These are phyloP conservation scores for Drechslerella dactyloides DNA, from an alignment of 2,329 filamentous ascomycete species.

Conservation along the genomic window DNA sequence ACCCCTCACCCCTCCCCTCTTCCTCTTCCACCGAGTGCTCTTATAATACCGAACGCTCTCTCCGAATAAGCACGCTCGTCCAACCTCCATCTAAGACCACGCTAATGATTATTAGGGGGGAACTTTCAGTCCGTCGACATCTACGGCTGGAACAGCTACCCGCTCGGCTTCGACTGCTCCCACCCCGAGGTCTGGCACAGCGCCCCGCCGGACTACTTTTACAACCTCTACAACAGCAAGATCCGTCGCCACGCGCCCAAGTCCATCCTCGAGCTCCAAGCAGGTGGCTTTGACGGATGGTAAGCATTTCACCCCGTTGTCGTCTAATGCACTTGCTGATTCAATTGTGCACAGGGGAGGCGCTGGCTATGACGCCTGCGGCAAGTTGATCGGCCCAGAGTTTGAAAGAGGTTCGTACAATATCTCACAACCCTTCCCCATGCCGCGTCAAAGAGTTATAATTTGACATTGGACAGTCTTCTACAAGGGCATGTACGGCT, in stretches of 20 bases:
- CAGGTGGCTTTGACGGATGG: conserved; percentile 75
- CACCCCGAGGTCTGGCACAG: conserved; percentile 39
- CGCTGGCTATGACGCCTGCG: conserved; percentile 71
- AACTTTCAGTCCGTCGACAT: conserved; percentile 45
- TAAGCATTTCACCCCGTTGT: background rate
- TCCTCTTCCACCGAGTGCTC: too few species aligned
- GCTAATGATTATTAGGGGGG: conserved; percentile 18
- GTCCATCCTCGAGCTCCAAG: conserved; percentile 66
- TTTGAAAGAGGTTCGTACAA: conserved; percentile 65
- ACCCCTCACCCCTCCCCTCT: too few species aligned
- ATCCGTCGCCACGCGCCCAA: conserved; percentile 33
- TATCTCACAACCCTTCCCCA: background rate
- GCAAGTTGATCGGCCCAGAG: conserved; percentile 71
- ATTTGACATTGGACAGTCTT: too few species aligned
- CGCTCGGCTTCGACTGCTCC: conserved; percentile 41
- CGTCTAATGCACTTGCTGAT: background rate
- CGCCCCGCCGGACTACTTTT: conserved; percentile 36
- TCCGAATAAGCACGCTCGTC: background rate
- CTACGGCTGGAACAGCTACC: conserved; percentile 48
- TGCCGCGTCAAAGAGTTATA: too few species aligned
- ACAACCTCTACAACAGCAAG: conserved; percentile 35
- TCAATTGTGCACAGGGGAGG: conserved; percentile 62
- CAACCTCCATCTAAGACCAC: too few species aligned
- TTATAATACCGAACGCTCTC: too few species aligned
- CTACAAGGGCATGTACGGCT: conserved; percentile 75